Percentiles rank a stretch among this genome's conserved stretches.
Conservation (phyloP, 495 filamentous ascomycete genomes). For the Parathielavia appendiculata region DNA sequence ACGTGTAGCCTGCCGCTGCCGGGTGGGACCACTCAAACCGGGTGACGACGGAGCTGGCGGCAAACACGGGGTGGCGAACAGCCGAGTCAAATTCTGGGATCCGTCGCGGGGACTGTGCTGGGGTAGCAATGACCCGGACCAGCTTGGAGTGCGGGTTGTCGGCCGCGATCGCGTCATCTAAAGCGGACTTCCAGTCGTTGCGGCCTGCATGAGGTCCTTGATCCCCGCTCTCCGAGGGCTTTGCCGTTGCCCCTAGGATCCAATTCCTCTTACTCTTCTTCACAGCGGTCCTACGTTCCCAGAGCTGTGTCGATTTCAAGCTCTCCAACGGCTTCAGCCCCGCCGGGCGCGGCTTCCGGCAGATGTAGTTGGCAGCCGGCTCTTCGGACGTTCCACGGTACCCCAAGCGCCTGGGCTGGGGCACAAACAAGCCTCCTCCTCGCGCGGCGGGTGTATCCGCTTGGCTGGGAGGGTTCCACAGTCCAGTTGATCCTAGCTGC, state of each 20-base stretch:
- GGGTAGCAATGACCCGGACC: constrained; percentile 11
- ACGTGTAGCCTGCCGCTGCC: constrained; percentile 33
- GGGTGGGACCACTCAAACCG: constrained; percentile 35
- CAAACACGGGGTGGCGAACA: constrained; percentile 39
- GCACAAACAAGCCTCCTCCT: constrained; percentile 29
- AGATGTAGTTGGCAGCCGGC: constrained; percentile 33
- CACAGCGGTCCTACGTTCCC: constrained; percentile 19
- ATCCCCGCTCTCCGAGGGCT: neutral
- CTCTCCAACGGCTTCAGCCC: constrained; percentile 26
- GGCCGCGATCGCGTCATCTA: constrained; percentile 7
- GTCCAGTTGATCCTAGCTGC: constrained; percentile 15
- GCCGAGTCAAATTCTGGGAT: constrained; percentile 25
- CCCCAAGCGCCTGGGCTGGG: constrained; percentile 18
- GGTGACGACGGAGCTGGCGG: constrained; percentile 29
- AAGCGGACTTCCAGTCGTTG: constrained; percentile 18
- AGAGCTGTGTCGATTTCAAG: constrained; percentile 33
- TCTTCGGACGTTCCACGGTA: constrained; percentile 35
- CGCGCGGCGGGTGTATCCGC: constrained; percentile 9
- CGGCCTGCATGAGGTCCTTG: constrained; percentile 18
- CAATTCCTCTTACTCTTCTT: constrained; percentile 26
- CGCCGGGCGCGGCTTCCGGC: constrained; percentile 25
- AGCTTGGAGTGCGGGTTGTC: neutral
- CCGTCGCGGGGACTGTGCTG: constrained; percentile 24
- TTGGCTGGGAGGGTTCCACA: constrained; percentile 24
- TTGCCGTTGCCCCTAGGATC: constrained; percentile 21